Percentiles rank a stretch among this genome's conserved stretches.
phyloP scores from a whole-genome alignment of 2,329 filamentous ascomycete genomes.

The Claviceps maximensis region DNA sequence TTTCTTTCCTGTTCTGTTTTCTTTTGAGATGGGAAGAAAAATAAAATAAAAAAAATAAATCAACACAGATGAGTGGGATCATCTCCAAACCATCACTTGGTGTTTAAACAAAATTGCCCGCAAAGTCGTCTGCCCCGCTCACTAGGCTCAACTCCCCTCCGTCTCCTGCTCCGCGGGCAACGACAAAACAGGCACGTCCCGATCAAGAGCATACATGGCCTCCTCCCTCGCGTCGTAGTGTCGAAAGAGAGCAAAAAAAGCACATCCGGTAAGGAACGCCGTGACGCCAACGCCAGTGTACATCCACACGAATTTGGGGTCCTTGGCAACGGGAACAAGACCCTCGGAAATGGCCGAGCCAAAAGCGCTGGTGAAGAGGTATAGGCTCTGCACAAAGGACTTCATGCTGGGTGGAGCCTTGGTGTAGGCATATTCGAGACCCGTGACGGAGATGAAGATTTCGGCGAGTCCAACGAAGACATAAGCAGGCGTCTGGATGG shows the following conservation, averaged over 20 bases:
- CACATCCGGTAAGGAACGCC: conserved; percentile 31
- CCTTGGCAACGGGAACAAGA: conserved; percentile 43
- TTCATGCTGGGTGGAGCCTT: conserved; percentile 60
- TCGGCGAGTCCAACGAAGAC: conserved; percentile 45
- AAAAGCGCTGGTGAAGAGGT: conserved; percentile 45
- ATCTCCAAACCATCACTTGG: too few species aligned
- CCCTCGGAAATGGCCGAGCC: conserved; percentile 48
- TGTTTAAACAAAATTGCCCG: too few species aligned
- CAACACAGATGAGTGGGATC: too few species aligned
- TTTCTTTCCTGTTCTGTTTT: too few species aligned
- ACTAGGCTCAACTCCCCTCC: background rate
- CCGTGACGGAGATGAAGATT: conserved; percentile 53
- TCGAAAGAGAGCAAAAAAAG: conserved; percentile 35
- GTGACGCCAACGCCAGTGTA: conserved; percentile 43
- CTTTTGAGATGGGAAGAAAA: too few species aligned
- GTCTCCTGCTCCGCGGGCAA: background rate
- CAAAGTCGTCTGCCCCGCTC: too few species aligned
- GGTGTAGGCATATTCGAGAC: conserved; percentile 60
- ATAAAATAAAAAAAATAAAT: too few species aligned
- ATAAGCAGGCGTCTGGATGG: conserved; percentile 40
- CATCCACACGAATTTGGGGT: conserved; percentile 56
- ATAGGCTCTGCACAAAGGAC: conserved; percentile 45
- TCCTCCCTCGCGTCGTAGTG: conserved; percentile 26
- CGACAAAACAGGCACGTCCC: conserved; percentile 16
- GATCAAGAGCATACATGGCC: conserved; percentile 25